These are phyloP conservation scores for Trametes maxima DNA, from an alignment of 768 basidiomycete genomes.

Conservation along the genomic window DNA sequence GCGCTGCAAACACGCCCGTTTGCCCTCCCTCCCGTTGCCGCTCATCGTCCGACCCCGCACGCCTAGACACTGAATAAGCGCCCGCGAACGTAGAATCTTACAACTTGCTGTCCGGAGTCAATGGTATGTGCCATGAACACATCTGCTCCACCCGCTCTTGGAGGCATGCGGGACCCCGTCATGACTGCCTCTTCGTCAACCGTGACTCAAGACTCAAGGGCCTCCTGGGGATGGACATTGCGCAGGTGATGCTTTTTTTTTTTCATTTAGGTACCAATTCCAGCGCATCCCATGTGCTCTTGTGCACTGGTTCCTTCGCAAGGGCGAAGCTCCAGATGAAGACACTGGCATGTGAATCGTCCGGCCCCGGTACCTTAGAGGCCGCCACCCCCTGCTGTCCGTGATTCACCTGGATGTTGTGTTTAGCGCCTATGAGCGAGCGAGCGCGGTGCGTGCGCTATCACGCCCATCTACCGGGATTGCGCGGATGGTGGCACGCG, in stretches of 20 bases:
- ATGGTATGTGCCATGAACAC: neutral
- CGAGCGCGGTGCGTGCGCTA: no score
- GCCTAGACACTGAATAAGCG: no score
- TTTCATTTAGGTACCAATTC: neutral
- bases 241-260: neutral
- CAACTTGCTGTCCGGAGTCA: neutral
- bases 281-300: slow-evolving; percentile 28
- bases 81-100: no score
- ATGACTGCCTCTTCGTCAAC: neutral
- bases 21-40: no score
- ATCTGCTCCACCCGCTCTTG: neutral
- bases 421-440: no score
- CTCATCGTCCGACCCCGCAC: no score
- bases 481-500: no score
- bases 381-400: neutral
- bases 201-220: neutral
- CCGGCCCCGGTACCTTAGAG: slow-evolving; percentile 10
- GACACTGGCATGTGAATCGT: slow-evolving; percentile 35
- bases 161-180: neutral
- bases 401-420: no score
- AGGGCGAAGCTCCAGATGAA: slow-evolving; percentile 23
- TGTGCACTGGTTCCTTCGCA: neutral
- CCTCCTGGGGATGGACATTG: neutral
- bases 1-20: no score
- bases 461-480: no score